Evolutionary conservation across 179 eudicot species (phyloP), one percentile per base, ranked within the genome.

Genomic region (Sideroxylon spinosum): DNA sequence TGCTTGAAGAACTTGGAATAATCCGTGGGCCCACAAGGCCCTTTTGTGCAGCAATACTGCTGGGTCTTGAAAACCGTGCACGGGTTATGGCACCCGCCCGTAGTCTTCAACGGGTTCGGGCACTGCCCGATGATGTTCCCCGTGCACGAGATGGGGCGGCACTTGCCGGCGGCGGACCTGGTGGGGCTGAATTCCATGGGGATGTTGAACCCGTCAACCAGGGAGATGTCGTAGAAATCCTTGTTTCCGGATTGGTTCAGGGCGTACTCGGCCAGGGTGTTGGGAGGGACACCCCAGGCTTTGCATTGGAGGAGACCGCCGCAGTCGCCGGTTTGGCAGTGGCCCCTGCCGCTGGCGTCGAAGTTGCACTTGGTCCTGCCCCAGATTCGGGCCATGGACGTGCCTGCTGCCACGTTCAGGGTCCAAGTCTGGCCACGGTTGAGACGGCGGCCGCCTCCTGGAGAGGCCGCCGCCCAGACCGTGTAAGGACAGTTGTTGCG

Each of bases 141-240:
- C 0, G 57, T 73, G 46, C 87, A 87, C 12, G 61, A 62, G 7
- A 81, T 79, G 5, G 76, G 72, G 0, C 13, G 53, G 6, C 79
- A 20, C 66, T 86, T 83, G 7, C 75, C 80, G 0, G 76, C 28
- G 0, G 63, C 26, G 68, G 12, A 13, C 67, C 20, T 1, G 20
- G 59, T 71, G 0, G 87, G 89, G 22, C 77, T 56, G 25, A 87
- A 87, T 9, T 75, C 46, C 85, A 83, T 79, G 28, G 89, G 87
- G 6, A 85, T 82, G 49, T 87, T 87, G 60, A 87, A 87, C 74
- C 88, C 90, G n/a, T 85, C 86, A 0, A 87, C 85, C 12, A 87
- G 78, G 0, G 88, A 87, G 48, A 87, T 83, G 78, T 85, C 88
- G 14, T 81, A 72, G 64, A 87, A 87, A 70, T 87, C 88, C 22